A percentile compares a stretch with the other conserved stretches of the same genome.
These are phyloP conservation scores for Colletotrichum falcatum DNA, from an alignment of 2,329 filamentous ascomycete genomes.

Conservation along the genomic window DNA sequence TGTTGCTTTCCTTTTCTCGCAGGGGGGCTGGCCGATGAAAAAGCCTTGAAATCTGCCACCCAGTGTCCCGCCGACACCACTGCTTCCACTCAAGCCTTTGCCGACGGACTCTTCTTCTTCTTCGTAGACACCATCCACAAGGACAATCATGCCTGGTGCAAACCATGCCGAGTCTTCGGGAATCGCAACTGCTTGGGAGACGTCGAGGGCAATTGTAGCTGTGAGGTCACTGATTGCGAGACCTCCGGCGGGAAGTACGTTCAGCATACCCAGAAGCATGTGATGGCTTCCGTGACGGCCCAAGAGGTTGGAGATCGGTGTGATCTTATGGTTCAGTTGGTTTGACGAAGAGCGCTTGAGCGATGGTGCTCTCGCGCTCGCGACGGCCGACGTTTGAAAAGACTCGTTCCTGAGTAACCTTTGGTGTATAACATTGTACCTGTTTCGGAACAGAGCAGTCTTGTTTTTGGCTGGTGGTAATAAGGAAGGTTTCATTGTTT, in stretches of 20 bases:
- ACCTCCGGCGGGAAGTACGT: conserved; percentile 82
- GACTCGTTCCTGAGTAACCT: conserved; percentile 91
- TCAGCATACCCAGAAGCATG: conserved; percentile 86
- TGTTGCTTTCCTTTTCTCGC: conserved; percentile 84
- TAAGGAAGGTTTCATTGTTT: conserved; percentile 73
- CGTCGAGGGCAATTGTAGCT: conserved; percentile 86
- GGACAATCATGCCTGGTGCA: conserved; percentile 92
- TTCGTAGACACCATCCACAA: conserved; percentile 96
- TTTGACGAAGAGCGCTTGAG: conserved; percentile 70
- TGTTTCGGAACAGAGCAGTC: conserved; percentile 86
- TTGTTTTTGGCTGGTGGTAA: conserved; percentile 85
- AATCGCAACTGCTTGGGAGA: conserved; percentile 83
- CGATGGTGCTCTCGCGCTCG: conserved; percentile 66
- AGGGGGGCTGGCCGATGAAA: conserved; percentile 91
- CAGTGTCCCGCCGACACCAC: conserved; percentile 88
- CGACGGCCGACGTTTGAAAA: conserved; percentile 86
- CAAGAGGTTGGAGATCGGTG: conserved; percentile 80
- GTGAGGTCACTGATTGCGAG: conserved; percentile 88
- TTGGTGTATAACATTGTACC: conserved; percentile 93
- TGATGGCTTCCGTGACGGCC: conserved; percentile 88
- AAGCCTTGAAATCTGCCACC: conserved; percentile 93
- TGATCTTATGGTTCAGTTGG: conserved; percentile 85
- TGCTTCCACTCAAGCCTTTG: conserved; percentile 78
- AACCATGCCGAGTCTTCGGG: conserved; percentile 93
- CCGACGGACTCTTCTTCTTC: conserved; percentile 83